phyloP scores from a whole-genome alignment of 129 eudicot species.

The Chrysanthemum lavandulifolium region DNA sequence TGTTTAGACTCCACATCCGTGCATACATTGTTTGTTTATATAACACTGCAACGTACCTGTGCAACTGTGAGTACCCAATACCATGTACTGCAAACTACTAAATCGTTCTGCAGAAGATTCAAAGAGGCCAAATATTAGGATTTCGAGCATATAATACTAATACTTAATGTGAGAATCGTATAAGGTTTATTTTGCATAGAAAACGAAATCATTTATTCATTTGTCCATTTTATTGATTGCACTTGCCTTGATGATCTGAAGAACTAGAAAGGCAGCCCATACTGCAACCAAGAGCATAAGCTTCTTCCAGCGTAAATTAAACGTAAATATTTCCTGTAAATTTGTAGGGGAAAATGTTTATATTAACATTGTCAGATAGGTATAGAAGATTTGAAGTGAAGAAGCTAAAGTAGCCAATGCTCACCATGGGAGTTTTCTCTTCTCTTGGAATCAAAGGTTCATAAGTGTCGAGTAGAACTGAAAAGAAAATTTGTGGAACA shows the following conservation, averaged over 20 bases:
- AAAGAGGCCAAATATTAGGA: constrained; percentile 3
- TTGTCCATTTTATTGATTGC: neutral
- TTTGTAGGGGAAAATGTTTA: neutral
- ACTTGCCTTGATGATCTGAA: constrained; percentile 86
- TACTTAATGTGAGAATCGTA: neutral
- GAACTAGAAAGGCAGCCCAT: constrained; percentile 76
- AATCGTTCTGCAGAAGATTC: constrained; percentile 57
- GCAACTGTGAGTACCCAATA: constrained; percentile 79
- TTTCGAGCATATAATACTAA: neutral
- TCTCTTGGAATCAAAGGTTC: constrained; percentile 71
- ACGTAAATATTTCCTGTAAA: constrained; percentile 62
- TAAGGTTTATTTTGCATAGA: neutral
- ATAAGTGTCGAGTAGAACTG: constrained; percentile 82
- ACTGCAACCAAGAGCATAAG: constrained; percentile 51
- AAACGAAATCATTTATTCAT: too few relatives aligned
- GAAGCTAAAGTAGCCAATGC: constrained; percentile 22
- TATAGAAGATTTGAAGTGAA: neutral
- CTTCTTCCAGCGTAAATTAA: constrained; percentile 66
- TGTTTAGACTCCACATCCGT: neutral
- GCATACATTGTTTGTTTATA: constrained; percentile 8
- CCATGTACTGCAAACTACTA: constrained; percentile 61
- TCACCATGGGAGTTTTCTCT: constrained; percentile 75
- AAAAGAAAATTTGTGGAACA: neutral
- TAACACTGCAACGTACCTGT: constrained; percentile 53
- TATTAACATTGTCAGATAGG: neutral